Percentiles rank a stretch among this genome's conserved stretches.
Conservation (phyloP, 2,329 filamentous ascomycete species). For the Pseudogymnoascus sp. region DNA sequence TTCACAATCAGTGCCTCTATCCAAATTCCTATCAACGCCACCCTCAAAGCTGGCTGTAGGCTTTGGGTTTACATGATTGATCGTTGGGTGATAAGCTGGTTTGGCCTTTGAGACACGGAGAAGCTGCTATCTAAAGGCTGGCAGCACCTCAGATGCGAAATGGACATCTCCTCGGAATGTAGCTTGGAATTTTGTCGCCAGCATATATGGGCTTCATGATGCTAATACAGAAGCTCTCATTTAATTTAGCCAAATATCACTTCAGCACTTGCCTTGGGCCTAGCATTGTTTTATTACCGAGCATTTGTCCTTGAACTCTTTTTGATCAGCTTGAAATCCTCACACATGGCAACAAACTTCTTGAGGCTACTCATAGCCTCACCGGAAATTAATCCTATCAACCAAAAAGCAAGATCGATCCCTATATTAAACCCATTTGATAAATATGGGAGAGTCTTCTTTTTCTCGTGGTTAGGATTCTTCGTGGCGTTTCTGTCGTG, state of each 20-base stretch:
- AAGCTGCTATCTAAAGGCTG: background rate
- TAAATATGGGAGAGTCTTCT: slow-evolving; percentile 78
- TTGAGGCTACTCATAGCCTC: background rate
- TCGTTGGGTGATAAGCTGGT: background rate
- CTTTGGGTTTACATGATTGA: background rate
- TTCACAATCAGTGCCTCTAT: background rate
- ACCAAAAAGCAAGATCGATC: slow-evolving; percentile 71
- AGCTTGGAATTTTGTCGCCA: background rate
- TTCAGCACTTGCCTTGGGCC: background rate
- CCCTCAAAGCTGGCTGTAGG: background rate
- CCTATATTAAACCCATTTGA: slow-evolving; percentile 72
- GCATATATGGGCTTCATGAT: background rate
- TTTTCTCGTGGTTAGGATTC: slow-evolving; percentile 83
- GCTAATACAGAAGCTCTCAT: background rate
- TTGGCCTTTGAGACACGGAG: background rate
- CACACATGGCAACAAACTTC: background rate
- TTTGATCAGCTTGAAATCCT: background rate
- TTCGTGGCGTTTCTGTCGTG: slow-evolving; percentile 85
- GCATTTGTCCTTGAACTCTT: background rate
- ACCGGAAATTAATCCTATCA: slow-evolving; percentile 67
- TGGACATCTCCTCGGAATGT: background rate
- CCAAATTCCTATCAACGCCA: background rate
- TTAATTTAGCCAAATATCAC: background rate
- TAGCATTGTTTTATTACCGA: background rate
- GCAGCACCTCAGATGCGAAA: background rate